phyloP scores from a whole-genome alignment of 2,329 filamentous ascomycete genomes.

The Aspergillus ruber region DNA sequence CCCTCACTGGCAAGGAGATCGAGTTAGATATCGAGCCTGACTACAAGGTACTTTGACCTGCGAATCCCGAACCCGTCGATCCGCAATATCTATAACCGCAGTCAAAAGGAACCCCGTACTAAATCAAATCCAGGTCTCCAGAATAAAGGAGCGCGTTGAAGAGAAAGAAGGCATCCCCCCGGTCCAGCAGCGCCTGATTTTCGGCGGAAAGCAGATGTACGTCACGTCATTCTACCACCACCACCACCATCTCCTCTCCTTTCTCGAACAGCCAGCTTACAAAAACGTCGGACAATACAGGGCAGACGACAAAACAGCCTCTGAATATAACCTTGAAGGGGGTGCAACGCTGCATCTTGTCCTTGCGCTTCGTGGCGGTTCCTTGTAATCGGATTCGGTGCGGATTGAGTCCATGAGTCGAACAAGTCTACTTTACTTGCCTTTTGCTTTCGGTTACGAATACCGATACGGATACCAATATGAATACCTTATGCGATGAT shows the following conservation, averaged over 20 bases:
- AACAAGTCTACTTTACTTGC: no score
- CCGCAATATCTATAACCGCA: background rate
- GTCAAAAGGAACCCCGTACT: background rate
- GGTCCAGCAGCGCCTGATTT: constrained; percentile 92
- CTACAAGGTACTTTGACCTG: constrained; percentile 63
- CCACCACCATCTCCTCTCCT: background rate
- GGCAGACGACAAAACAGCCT: constrained; percentile 89
- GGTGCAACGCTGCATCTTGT: constrained; percentile 94
- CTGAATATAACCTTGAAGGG: constrained; percentile 83
- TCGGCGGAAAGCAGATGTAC: constrained; percentile 96
- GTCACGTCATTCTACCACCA: constrained; percentile 15
- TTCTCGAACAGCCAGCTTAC: background rate
- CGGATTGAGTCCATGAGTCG: no score
- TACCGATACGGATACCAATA: no score
- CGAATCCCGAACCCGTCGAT: background rate
- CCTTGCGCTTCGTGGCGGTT: constrained; percentile 80
- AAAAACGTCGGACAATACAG: constrained; percentile 41
- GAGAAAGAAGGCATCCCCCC: constrained; percentile 98
- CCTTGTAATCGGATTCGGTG: background rate
- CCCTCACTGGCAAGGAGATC: constrained; percentile 96
- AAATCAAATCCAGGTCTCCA: constrained; percentile 60
- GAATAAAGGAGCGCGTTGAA: constrained; percentile 98
- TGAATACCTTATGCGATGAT: no score
- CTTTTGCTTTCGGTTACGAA: no score
- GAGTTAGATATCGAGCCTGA: constrained; percentile 93